These are phyloP conservation scores for Lactarius psammicola DNA, from an alignment of 768 basidiomycete genomes.

Conservation along the genomic window DNA sequence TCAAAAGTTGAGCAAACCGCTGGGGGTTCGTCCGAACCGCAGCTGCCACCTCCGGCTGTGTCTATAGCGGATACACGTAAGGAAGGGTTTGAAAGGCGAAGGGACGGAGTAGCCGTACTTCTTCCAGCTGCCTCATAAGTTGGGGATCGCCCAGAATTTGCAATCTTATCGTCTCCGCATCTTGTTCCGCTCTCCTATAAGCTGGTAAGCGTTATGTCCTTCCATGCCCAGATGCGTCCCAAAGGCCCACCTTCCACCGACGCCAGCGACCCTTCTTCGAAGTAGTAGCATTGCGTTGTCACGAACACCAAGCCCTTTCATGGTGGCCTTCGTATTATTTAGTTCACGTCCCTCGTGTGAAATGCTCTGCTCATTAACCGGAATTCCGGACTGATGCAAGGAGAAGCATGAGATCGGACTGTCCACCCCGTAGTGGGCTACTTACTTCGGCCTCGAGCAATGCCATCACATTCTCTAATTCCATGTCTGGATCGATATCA, in stretches of 20 bases:
- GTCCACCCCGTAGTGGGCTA: conserved; percentile 11
- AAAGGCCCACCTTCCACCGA: conserved; percentile 44
- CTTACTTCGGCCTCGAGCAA: conserved; percentile 93
- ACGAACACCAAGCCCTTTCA: conserved; percentile 62
- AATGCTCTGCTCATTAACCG: conserved; percentile 69
- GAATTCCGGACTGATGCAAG: conserved; percentile 64
- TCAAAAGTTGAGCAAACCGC: conserved; percentile 72
- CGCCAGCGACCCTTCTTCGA: conserved; percentile 56
- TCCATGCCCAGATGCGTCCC: neutral
- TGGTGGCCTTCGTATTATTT: conserved; percentile 61
- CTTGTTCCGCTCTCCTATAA: conserved; percentile 65
- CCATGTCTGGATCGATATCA: conserved; percentile 89
- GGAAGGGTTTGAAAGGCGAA: neutral
- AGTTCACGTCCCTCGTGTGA: conserved; percentile 67
- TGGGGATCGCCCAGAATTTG: conserved; percentile 82
- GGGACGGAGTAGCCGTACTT: conserved; percentile 33
- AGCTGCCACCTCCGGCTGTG: conserved; percentile 75
- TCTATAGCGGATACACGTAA: conserved; percentile 40
- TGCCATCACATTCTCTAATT: conserved; percentile 89
- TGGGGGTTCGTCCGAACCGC: conserved; percentile 67
- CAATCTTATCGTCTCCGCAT: conserved; percentile 87
- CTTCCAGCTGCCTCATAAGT: conserved; percentile 69
- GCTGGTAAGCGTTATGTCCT: conserved; percentile 9
- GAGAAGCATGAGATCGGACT: conserved; percentile 7
- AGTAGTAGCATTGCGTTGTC: conserved; percentile 66